A percentile compares a stretch with the other conserved stretches of the same genome.
These are phyloP conservation scores for Penicillium crustosum DNA, from an alignment of 2,329 filamentous ascomycete species.

Conservation along the genomic window DNA sequence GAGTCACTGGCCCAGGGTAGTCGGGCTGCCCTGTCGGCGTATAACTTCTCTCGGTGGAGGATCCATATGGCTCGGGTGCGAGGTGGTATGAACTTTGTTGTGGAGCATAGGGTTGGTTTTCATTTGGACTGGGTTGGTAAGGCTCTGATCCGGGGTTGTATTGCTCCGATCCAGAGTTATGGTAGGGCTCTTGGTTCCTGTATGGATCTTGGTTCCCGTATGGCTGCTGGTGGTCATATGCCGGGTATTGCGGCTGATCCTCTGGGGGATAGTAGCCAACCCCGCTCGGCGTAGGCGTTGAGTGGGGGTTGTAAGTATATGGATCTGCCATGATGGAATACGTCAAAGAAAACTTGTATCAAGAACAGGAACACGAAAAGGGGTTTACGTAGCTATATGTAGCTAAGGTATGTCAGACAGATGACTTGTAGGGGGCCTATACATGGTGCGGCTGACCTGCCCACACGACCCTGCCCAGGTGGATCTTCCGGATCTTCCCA, in stretches of 20 bases:
- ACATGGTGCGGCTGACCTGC: constrained; percentile 29
- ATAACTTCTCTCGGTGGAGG: constrained; percentile 42
- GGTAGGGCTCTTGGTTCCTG: constrained; percentile 18
- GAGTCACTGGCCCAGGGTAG: constrained; percentile 35
- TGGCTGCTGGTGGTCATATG: constrained; percentile 29
- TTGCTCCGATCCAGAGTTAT: constrained; percentile 3
- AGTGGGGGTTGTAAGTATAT: constrained; percentile 43
- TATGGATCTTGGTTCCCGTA: constrained; percentile 17
- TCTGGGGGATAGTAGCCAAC: constrained; percentile 29
- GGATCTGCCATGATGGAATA: constrained; percentile 51
- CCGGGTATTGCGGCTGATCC: constrained; percentile 22
- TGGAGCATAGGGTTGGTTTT: constrained; percentile 30
- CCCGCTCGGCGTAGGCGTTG: constrained; percentile 27
- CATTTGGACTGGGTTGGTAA: constrained; percentile 17
- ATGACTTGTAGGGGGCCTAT: constrained; percentile 15
- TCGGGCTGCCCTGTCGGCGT: constrained; percentile 43
- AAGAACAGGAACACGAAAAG: not conserved
- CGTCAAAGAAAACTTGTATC: constrained; percentile 12
- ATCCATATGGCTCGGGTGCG: constrained; percentile 28
- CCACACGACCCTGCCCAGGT: constrained; percentile 30
- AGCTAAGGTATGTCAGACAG: constrained; percentile 1
- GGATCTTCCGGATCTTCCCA: not conserved
- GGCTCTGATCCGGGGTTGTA: constrained; percentile 30
- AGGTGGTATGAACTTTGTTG: constrained; percentile 29
- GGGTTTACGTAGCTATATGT: constrained; percentile 1